phyloP scores from a whole-genome alignment of 495 filamentous ascomycete species.

The Penicillium ucsense region DNA sequence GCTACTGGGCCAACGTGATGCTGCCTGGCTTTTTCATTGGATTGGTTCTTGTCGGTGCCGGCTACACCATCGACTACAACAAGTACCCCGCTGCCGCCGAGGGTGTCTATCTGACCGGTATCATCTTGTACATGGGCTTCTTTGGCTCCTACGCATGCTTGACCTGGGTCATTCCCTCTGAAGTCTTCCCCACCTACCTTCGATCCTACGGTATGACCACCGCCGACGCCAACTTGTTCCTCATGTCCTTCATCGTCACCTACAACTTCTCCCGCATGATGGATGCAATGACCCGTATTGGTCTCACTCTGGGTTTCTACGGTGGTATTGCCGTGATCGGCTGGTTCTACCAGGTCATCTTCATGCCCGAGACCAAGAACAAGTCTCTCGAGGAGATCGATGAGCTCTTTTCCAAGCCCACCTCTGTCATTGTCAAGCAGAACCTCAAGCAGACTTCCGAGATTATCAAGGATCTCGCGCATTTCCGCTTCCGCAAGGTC shows the following conservation, averaged over 20 bases:
- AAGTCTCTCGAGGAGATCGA: conserved; percentile 55
- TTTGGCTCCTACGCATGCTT: conserved; percentile 54
- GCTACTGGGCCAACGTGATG: conserved; percentile 53
- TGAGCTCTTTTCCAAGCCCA: conserved; percentile 45
- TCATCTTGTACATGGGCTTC: conserved; percentile 53
- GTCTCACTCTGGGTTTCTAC: conserved; percentile 50
- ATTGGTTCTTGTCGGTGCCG: conserved; percentile 45
- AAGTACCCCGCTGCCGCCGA: conserved; percentile 31
- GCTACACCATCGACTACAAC: conserved; percentile 36
- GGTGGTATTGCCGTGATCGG: conserved; percentile 49
- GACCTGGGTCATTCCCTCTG: conserved; percentile 51
- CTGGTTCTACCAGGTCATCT: conserved; percentile 49
- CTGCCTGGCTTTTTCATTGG: conserved; percentile 53
- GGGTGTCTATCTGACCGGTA: conserved; percentile 46
- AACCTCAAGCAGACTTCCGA: conserved; percentile 33
- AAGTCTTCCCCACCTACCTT: conserved; percentile 53
- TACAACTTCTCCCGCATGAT: conserved; percentile 55
- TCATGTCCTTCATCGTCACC: conserved; percentile 53
- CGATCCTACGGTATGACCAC: conserved; percentile 52
- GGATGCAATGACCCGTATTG: conserved; percentile 45
- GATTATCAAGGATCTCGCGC: conserved; percentile 22
- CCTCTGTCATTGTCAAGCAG: conserved; percentile 42
- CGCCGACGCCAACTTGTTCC: conserved; percentile 45
- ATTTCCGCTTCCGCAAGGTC: conserved; percentile 24
- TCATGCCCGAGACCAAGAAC: conserved; percentile 57